Base-by-base conservation (phyloP, 805 yeast species). In the Kodamaea nitidulidarum region DNA sequence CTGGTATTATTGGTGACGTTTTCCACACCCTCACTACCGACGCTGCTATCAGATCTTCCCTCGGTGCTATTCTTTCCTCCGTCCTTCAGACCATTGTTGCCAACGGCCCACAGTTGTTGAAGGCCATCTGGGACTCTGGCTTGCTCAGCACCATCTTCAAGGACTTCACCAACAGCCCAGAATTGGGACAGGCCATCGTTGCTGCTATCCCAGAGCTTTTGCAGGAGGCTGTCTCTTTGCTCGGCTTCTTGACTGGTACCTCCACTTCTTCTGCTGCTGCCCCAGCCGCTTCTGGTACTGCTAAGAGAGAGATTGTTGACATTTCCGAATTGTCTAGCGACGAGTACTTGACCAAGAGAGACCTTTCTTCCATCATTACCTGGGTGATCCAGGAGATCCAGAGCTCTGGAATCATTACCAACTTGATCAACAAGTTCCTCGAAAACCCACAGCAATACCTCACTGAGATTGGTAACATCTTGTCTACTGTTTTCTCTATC, bases 81-180 rank as follows among this genome's bases (percentile, higher is more conserved):
- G 59, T 69, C 27, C 28, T 67, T 38, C 45, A 53, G 42, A 58
- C 60, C 32, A 64, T 67, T 32, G 35, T 66, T 43, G 60, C 60
- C 29, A 58, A 66, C 38, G 74, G 67, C 37, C 70, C 71, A 36
- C 55, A 67, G 29, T 65, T 68, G 52, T 48, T 67, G 43, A 51
- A 55, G 38, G 71, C 71, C 37, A 45, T 68, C 44, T 67, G 59
- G 63, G 52, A 65, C 49, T 66, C 73, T 24, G 71, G 71, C 42
- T 60, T 66, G 43, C 41, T 68, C 38, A 53, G 55, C 38, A 56
- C 54, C 21, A 44, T 67, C 35, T 62, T 65, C 54, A 46, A 45
- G 40, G 54, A 49, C 37, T 42, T 67, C 34, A 39, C 57, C 33
- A 58, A 65, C 49, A 65, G 63, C 52, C 3, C 52, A 21, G 55